phyloP scores from a whole-genome alignment of 169 alveolate species.

The Plasmodium reichenowi region DNA sequence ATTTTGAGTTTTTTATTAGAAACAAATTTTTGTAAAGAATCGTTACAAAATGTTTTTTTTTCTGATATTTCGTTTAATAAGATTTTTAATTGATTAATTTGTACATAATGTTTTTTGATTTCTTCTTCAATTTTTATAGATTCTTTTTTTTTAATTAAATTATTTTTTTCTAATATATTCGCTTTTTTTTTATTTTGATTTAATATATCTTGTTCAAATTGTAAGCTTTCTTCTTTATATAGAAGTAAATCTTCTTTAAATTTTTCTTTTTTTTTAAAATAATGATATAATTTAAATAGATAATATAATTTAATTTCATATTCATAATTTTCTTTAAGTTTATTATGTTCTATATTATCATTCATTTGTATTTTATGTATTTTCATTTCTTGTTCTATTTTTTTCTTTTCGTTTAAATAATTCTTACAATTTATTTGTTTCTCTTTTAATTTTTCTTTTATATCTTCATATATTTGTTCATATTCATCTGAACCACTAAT shows the following conservation, averaged over 20 bases:
- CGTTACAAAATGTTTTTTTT: slow-evolving; percentile 17
- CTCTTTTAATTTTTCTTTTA: slow-evolving; percentile 59
- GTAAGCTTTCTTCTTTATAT: slow-evolving; percentile 29
- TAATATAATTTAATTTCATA: slow-evolving; percentile 15
- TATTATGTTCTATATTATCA: slow-evolving; percentile 58
- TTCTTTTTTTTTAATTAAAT: slow-evolving; percentile 34
- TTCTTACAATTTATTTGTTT: slow-evolving; percentile 56
- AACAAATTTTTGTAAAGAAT: neutral
- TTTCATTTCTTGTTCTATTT: slow-evolving; percentile 67
- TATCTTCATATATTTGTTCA: slow-evolving; percentile 71
- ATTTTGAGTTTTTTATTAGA: slow-evolving; percentile 28
- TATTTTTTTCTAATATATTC: slow-evolving; percentile 37
- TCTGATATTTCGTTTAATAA: slow-evolving; percentile 43
- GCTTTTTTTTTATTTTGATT: slow-evolving; percentile 35
- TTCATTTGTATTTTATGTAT: slow-evolving; percentile 40
- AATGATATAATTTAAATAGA: slow-evolving; percentile 44
- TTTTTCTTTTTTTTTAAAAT: slow-evolving; percentile 36
- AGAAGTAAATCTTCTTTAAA: slow-evolving; percentile 20
- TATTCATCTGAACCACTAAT: slow-evolving; percentile 90
- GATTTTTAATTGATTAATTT: slow-evolving; percentile 16
- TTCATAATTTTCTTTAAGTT: slow-evolving; percentile 54
- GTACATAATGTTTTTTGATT: slow-evolving; percentile 1
- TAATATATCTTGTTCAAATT: slow-evolving; percentile 50
- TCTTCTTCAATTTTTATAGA: slow-evolving; percentile 28
- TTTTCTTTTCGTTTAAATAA: slow-evolving; percentile 53